Percentiles rank a stretch among this genome's conserved stretches.
phyloP scores from a whole-genome alignment of 2,329 filamentous ascomycete species.

The Colletotrichum tofieldiae region DNA sequence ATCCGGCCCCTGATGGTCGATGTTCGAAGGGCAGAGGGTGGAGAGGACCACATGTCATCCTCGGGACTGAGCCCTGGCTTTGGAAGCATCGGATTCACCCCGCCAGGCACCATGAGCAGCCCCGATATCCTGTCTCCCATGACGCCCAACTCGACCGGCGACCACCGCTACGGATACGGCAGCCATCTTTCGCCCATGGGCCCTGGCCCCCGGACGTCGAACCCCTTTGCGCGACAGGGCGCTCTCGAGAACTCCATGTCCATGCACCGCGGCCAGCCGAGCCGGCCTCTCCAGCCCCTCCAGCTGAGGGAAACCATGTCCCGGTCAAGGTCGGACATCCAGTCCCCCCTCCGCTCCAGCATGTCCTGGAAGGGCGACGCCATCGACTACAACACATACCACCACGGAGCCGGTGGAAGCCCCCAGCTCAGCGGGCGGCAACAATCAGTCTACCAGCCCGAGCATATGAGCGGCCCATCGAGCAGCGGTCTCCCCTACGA shows the following conservation, averaged over 20 bases:
- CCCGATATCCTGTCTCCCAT: conserved; percentile 72
- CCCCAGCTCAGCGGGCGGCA: conserved; percentile 64
- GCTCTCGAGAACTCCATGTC: conserved; percentile 58
- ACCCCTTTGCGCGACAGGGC: conserved; percentile 67
- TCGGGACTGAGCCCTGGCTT: conserved; percentile 78
- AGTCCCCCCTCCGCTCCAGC: conserved; percentile 72
- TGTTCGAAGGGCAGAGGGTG: conserved; percentile 71
- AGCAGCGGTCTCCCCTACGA: conserved; percentile 65
- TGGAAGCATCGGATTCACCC: conserved; percentile 76
- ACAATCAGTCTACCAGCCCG: conserved; percentile 65
- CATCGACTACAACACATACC: conserved; percentile 71
- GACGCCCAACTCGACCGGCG: conserved; percentile 55
- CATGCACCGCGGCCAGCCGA: conserved; percentile 62
- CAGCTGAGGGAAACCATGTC: conserved; percentile 72
- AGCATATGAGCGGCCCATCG: conserved; percentile 60
- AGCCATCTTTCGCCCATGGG: conserved; percentile 65
- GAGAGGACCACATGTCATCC: conserved; percentile 77
- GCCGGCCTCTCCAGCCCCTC: conserved; percentile 70
- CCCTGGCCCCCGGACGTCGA: conserved; percentile 64
- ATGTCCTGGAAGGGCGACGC: conserved; percentile 76
- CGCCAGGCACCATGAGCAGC: conserved; percentile 64
- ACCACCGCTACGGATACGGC: conserved; percentile 69
- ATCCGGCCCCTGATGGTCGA: conserved; percentile 80
- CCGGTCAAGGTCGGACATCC: conserved; percentile 70
- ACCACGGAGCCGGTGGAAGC: conserved; percentile 62